Evolutionary conservation across 2,329 filamentous ascomycete genomes (phyloP), one percentile per base, ranked within the genome.

Genomic region (Venturia oleaginea): DNA sequence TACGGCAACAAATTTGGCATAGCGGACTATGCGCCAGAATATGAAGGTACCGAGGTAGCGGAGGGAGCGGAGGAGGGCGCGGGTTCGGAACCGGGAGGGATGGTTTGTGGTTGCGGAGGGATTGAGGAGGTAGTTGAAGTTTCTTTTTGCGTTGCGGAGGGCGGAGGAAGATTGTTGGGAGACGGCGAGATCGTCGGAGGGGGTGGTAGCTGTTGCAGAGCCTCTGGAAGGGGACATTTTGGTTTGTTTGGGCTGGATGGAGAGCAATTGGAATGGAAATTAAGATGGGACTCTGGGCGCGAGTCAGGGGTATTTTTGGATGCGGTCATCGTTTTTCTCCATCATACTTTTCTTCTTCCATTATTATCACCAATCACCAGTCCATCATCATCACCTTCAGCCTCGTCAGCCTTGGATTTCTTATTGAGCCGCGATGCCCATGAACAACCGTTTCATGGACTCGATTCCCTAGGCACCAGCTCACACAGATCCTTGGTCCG

Each of bases 1-100:
- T 38, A 78, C 74, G 2, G 75, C 75, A 4, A 76, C 76, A 61
- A 78, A 79, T 65, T 78, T 79, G 27, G 76, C 76, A 61, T 77
- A 78, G 2, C 76, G 72, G 0, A 77, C 71, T 0, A 77, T 66
- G 24, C 75, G 72, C 76, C 76, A 79, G 69, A 78, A 78, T 13
- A 75, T 59, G 69, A 78, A 78, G 62, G 76, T 73, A 42, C 73
- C 55, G 37, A 74, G 66, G 59, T 77, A 78, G 61, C 76, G 75
- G 0, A 73, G 59, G 22, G 71, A 71, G 64, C 74, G 74, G 17
- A 79, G 72, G 55, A 76, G 63, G 15, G 75, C 71, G 66, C 77
- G 73, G 0, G 76, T 78, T 64, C 75, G 75, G 43, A 76, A 71
- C 11, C 70, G 73, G 6, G 69, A 67, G 22, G 75, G 72, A 62